Evolutionary conservation across 2,329 filamentous ascomycete species (phyloP).

Genomic region (Scedosporium minutisporum): DNA sequence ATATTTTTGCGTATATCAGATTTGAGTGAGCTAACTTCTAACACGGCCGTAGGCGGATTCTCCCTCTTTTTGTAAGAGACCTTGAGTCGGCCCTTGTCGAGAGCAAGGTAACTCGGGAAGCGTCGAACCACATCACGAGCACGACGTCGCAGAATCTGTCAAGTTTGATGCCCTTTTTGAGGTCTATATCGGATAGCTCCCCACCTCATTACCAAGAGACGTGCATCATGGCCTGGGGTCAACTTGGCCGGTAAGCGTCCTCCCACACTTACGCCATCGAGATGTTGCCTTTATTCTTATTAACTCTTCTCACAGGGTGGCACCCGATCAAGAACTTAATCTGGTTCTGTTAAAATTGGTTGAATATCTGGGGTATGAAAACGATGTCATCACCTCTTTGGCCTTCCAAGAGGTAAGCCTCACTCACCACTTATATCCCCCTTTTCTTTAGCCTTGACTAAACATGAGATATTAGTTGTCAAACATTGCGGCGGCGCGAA

Average conservation of each 20-base stretch:
- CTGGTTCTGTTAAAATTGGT: slow-evolving; percentile 75
- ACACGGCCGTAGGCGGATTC: slow-evolving; percentile 38
- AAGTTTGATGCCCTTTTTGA: slow-evolving; percentile 60
- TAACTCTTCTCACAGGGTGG: slow-evolving; percentile 36
- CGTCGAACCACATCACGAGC: slow-evolving; percentile 13
- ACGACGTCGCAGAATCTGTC: slow-evolving; percentile 7
- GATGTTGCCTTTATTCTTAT: background rate
- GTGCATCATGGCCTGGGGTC: slow-evolving; percentile 76
- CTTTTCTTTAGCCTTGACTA: background rate
- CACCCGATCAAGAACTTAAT: slow-evolving; percentile 74
- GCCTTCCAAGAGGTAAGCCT: slow-evolving; percentile 67
- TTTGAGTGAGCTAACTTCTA: slow-evolving; percentile 12
- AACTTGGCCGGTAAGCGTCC: slow-evolving; percentile 57
- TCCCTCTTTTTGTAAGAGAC: slow-evolving; percentile 54
- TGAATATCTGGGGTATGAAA: slow-evolving; percentile 77
- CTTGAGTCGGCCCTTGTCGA: slow-evolving; percentile 11
- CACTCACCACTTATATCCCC: background rate
- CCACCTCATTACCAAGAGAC: slow-evolving; percentile 66
- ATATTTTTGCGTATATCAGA: slow-evolving; percentile 5
- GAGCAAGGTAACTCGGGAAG: background rate
- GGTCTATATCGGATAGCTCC: slow-evolving; percentile 60
- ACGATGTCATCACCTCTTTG: slow-evolving; percentile 67
- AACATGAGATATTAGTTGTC: slow-evolving; percentile 18
- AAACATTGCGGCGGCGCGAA: slow-evolving; percentile 57
- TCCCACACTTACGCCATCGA: background rate